Percentiles rank a stretch among this genome's conserved stretches.
Evolutionary conservation across 305 asterid genomes (phyloP).

Genomic region (Petunia hybrid): DNA sequence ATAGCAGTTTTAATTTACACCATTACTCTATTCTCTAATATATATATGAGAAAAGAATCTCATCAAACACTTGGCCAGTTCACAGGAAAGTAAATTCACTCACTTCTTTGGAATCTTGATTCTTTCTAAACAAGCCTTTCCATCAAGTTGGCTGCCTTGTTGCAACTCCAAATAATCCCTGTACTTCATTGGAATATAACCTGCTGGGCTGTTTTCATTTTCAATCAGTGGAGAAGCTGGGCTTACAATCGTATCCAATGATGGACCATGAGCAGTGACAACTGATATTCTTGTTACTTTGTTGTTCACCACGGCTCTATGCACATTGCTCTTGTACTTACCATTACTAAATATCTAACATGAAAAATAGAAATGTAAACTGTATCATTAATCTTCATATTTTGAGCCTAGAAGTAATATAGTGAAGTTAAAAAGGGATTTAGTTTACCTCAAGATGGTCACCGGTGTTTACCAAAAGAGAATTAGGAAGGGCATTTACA

Average conservation of each 20-base stretch:
- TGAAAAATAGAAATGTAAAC: not conserved
- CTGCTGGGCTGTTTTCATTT: not conserved
- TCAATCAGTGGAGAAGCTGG: conserved; percentile 39
- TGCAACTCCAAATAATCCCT: conserved; percentile 44
- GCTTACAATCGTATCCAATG: conserved; percentile 39
- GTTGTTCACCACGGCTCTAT: conserved; percentile 49
- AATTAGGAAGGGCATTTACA: conserved; percentile 30
- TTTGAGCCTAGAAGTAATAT: not conserved
- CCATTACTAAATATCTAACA: conserved; percentile 54
- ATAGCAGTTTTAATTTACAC: not conserved
- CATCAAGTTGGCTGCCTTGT: conserved; percentile 43
- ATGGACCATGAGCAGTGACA: conserved; percentile 46
- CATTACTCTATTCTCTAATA: not conserved
- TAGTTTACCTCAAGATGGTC: conserved; percentile 40
- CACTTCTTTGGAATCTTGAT: conserved; percentile 29
- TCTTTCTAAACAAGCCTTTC: conserved; percentile 43
- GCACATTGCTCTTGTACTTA: conserved; percentile 49
- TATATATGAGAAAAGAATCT: not conserved
- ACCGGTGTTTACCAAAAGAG: conserved; percentile 36
- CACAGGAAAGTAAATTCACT: not conserved
- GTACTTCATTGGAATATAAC: conserved; percentile 42
- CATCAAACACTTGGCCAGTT: not conserved
- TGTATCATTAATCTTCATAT: not conserved
- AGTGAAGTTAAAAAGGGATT: not conserved
- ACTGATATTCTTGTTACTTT: conserved; percentile 47